phyloP scores from a whole-genome alignment of 2,329 filamentous ascomycete genomes.

The Chrysosporium queenslandicum region DNA sequence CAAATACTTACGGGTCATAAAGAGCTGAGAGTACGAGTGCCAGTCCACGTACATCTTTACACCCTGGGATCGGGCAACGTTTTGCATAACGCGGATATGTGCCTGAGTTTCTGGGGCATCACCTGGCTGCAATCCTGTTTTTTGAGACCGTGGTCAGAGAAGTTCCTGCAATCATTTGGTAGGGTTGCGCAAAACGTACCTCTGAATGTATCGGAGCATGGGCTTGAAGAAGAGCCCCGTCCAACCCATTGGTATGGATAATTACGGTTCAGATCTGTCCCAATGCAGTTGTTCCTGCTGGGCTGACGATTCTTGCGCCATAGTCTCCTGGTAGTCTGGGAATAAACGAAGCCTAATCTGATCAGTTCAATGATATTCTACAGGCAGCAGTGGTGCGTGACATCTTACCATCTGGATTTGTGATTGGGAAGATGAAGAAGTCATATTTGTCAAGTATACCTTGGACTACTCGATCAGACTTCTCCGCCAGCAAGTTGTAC shows the following conservation, averaged over 20 bases:
- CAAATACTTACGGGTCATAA: conserved; percentile 33
- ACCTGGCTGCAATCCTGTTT: conserved; percentile 31
- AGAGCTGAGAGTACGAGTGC: conserved; percentile 54
- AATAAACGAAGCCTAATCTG: conserved; percentile 47
- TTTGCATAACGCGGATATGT: conserved; percentile 41
- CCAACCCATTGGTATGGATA: conserved; percentile 45
- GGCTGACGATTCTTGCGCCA: conserved; percentile 54
- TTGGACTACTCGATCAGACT: conserved; percentile 28
- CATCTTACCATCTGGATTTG: conserved; percentile 49
- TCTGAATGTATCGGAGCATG: conserved; percentile 43
- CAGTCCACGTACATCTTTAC: conserved; percentile 55
- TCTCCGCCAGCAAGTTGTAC: conserved; percentile 41
- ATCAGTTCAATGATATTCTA: background rate
- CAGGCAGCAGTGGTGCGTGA: background rate
- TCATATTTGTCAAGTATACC: conserved; percentile 52
- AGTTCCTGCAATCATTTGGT: background rate
- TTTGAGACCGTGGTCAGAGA: background rate
- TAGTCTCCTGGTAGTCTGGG: conserved; percentile 47
- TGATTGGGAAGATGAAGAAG: conserved; percentile 54
- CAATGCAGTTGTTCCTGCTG: conserved; percentile 34
- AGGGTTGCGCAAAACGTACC: conserved; percentile 16
- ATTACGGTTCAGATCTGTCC: conserved; percentile 51
- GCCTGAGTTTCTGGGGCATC: conserved; percentile 46
- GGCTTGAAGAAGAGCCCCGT: conserved; percentile 42
- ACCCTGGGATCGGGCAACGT: conserved; percentile 40